A percentile compares a stretch with the other conserved stretches of the same genome.
Conservation (phyloP, 2,329 filamentous ascomycete genomes). For the Metarhizium sp. region DNA sequence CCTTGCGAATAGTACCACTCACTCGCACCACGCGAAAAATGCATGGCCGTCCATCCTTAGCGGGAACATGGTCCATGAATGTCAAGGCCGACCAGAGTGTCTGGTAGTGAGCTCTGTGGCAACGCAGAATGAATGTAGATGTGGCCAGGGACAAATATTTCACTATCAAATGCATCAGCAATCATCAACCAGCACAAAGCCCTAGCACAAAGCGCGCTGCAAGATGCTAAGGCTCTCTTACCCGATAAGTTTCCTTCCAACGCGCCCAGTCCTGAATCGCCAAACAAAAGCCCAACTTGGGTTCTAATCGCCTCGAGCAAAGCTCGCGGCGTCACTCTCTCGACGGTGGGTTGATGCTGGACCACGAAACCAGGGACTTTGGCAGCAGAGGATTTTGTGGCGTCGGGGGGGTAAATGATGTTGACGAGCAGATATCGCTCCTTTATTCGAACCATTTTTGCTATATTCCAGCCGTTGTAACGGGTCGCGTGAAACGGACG, state of each 20-base stretch:
- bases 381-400: constrained; percentile 21
- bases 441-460: constrained; percentile 84
- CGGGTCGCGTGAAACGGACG: too few species aligned
- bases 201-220: neutral
- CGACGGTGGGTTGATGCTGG: constrained; percentile 70
- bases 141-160: constrained; percentile 92
- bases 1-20: constrained; percentile 87
- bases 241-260: constrained; percentile 60
- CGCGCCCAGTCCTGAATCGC: constrained; percentile 78
- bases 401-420: constrained; percentile 70
- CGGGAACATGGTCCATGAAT: constrained; percentile 62
- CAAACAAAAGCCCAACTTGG: constrained; percentile 65
- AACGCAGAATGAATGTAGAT: constrained; percentile 83
- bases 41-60: constrained; percentile 52
- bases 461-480: neutral
- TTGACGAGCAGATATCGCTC: constrained; percentile 93
- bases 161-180: constrained; percentile 39
- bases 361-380: constrained; percentile 53
- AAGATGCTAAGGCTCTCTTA: constrained; percentile 23
- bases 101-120: constrained; percentile 72
- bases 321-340: constrained; percentile 55
- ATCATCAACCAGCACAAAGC: neutral
- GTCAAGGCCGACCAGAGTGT: constrained; percentile 86
- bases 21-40: constrained; percentile 79
- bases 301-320: constrained; percentile 62